Percentiles rank a stretch among this genome's conserved stretches.
Conservation (phyloP, 1,284 basidiomycete genomes). For the Thecaphora thlaspeos region DNA sequence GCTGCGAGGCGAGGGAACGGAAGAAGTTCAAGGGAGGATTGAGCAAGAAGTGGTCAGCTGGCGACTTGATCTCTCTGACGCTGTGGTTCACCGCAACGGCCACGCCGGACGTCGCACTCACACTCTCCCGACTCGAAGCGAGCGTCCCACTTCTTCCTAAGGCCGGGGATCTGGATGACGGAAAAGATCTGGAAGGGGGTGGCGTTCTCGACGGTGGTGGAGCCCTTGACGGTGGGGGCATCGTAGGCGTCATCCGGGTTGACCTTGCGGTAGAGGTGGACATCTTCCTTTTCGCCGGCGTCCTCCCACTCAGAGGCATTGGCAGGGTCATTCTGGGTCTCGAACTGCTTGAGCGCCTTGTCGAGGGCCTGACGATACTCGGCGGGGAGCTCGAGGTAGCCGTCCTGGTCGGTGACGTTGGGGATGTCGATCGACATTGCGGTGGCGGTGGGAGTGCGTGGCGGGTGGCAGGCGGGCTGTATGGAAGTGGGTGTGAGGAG, state of each 20-base stretch:
- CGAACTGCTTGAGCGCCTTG: constrained; percentile 32
- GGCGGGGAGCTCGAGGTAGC: constrained; percentile 29
- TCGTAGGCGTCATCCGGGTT: constrained; percentile 41
- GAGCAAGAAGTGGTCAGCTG: too few relatives aligned
- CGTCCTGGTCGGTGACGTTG: constrained; percentile 8
- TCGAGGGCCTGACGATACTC: constrained; percentile 38
- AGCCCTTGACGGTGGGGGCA: constrained; percentile 44
- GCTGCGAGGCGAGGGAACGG: background rate
- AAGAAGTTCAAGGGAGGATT: too few relatives aligned
- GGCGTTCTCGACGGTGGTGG: constrained; percentile 43
- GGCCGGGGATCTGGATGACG: constrained; percentile 46
- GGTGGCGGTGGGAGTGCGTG: background rate
- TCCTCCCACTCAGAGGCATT: constrained; percentile 44
- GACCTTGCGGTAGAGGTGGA: constrained; percentile 42
- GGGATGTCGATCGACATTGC: constrained; percentile 48
- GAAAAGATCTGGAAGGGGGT: constrained; percentile 45
- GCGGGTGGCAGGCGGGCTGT: constrained; percentile 1
- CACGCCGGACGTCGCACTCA: too few relatives aligned
- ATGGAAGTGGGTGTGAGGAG: too few relatives aligned
- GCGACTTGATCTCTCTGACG: too few relatives aligned
- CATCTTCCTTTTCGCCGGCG: constrained; percentile 43
- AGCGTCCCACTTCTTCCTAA: constrained; percentile 52
- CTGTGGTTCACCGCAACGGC: background rate
- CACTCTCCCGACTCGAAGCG: constrained; percentile 33
- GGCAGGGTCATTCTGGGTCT: constrained; percentile 24